Base-by-base conservation (phyloP, 208 protist species). In the Trypanosomatidae sp. region DNA sequence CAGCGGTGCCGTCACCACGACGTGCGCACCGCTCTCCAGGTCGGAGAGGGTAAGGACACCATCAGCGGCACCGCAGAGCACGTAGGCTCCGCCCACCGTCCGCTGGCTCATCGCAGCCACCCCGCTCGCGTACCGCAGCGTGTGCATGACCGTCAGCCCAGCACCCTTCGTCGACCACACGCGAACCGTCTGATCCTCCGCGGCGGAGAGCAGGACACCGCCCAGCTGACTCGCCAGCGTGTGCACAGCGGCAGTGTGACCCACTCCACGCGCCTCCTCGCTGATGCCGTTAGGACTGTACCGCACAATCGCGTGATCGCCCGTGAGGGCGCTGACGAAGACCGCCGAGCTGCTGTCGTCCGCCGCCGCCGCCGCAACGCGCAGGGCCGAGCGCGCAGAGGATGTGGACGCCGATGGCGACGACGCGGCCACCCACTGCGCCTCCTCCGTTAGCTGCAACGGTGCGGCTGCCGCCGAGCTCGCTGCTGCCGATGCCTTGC, bases 171-270 rank as follows among this genome's bases (percentile, higher is more conserved):
- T 66, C 60, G 88, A 92, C 98, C 98, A 99, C 64, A 99, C 98
- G 33, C 98, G 88, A 74, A 99, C 96, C 30, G 98, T 99, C 66
- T 97, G 85, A 81, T 99, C 99, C 71, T 99, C 99, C 2, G 96
- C 98, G 2, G 95, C 91, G 5, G 93, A 99, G 2, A 99, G 81
- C 33, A 69, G 66, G 8, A 59, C 65, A 30, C 71, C 55, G 46
- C n/a, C 15, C 28, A 66, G 52, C 17, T 55, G 68, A 59, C 47
- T 66, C 25, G 69, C 66, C 43, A 88, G 73, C n/a, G 81, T 87
- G 71, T 87, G 86, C 33, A 95, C 85, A 5, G 83, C 68, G 39
- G 80, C 77, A 36, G 82, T 79, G 71, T 95, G 91, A 1, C 91
- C 88, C 30, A 86, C 30, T 1, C 86, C 88, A 36, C 75, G 70